Conservation (phyloP, 805 yeast genomes). For the Nakazawaea molendinolei region DNA sequence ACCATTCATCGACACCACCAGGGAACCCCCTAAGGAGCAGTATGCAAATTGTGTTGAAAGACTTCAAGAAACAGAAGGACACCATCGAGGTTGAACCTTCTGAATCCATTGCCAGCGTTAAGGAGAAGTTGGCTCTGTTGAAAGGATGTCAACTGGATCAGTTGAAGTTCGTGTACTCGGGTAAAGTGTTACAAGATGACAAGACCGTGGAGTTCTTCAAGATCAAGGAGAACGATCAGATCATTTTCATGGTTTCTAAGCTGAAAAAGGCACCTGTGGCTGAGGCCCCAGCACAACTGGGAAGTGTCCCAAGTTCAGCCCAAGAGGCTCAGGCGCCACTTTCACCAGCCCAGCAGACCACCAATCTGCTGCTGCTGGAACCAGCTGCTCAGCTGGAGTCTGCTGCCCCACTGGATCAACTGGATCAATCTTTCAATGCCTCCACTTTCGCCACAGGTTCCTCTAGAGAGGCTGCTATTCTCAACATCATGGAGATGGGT, state of each 20-base stretch:
- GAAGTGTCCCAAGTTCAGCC: slow-evolving; percentile 18
- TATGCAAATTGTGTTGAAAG: slow-evolving; percentile 82
- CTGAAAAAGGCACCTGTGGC: slow-evolving; percentile 28
- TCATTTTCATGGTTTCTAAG: slow-evolving; percentile 85
- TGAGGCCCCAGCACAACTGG: slow-evolving; percentile 22
- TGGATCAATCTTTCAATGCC: slow-evolving; percentile 23
- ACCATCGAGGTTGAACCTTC: slow-evolving; percentile 67
- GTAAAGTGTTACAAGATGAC: slow-evolving; percentile 81
- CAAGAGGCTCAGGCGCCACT: slow-evolving; percentile 19
- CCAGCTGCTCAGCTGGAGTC: slow-evolving; percentile 5
- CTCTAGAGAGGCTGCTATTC: slow-evolving; percentile 71
- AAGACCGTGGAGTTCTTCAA: slow-evolving; percentile 66
- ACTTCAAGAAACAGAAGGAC: slow-evolving; percentile 87
- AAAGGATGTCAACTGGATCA: slow-evolving; percentile 66
- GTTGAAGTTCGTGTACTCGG: slow-evolving; percentile 85
- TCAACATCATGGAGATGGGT: slow-evolving; percentile 92
- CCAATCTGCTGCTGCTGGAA: neutral
- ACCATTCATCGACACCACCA: neutral
- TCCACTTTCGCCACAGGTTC: slow-evolving; percentile 72
- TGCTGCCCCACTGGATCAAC: slow-evolving; percentile 17
- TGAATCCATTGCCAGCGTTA: slow-evolving; percentile 59
- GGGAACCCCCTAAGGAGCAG: slow-evolving; percentile 1
- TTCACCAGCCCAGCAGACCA: no score
- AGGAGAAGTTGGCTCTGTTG: slow-evolving; percentile 61
- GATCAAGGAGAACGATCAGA: slow-evolving; percentile 79